These are phyloP conservation scores for Haplographium delicatum DNA, from an alignment of 495 filamentous ascomycete species.

Conservation along the genomic window DNA sequence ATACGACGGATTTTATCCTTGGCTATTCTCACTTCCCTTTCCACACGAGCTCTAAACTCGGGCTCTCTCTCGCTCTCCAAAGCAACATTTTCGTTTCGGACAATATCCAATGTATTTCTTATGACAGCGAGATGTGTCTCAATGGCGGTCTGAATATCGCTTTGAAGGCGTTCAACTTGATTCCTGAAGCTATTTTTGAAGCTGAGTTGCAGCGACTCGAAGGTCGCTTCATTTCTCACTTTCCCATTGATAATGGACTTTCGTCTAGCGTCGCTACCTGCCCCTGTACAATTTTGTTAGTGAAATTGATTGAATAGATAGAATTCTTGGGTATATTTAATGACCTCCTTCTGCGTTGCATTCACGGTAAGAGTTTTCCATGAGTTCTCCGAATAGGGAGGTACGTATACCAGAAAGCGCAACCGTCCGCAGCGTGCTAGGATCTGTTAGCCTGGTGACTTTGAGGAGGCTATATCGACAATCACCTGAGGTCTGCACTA, in stretches of 20 bases:
- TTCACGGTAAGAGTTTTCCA: conserved; percentile 27
- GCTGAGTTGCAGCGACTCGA: conserved; percentile 20
- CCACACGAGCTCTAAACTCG: conserved; percentile 27
- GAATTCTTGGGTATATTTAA: neutral
- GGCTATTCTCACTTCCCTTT: neutral
- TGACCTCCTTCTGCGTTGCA: conserved; percentile 23
- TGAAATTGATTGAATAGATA: neutral
- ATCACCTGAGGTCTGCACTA: conserved; percentile 5
- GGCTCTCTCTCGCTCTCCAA: conserved; percentile 32
- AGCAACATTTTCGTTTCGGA: conserved; percentile 30
- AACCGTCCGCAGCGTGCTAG: conserved; percentile 25
- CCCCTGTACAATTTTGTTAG: conserved; percentile 22
- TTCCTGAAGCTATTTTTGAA: conserved; percentile 22
- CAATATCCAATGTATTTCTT: conserved; percentile 26
- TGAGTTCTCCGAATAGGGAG: conserved; percentile 30
- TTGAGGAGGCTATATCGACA: neutral
- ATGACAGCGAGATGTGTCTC: conserved; percentile 22
- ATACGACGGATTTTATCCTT: neutral
- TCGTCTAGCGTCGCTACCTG: conserved; percentile 26
- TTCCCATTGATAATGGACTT: conserved; percentile 29
- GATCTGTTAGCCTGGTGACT: neutral
- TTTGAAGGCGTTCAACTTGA: conserved; percentile 22
- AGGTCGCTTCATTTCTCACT: conserved; percentile 19
- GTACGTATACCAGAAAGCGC: conserved; percentile 31
- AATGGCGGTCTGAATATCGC: conserved; percentile 16